Evolutionary conservation across 805 yeast species (phyloP), one percentile per base, ranked within the genome.

Genomic region (Myxozyma kluyveri): DNA sequence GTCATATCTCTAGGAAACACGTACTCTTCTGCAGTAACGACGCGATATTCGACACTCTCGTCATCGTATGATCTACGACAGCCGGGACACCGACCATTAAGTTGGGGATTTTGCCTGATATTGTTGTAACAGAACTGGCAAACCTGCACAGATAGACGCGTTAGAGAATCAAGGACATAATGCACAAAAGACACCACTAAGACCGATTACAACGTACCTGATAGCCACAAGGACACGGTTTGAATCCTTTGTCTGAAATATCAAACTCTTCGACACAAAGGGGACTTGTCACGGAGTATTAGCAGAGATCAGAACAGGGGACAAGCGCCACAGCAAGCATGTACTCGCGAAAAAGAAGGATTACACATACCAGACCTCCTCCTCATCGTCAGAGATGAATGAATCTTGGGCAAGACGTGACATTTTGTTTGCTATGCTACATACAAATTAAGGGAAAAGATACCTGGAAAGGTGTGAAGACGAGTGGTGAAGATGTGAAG

Each of bases 151-250:
- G 38, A 35, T 6, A 18, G 17, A 7, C 14, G n/a, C 6, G 22
- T 19, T 4, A 1, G 18, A 17, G 18, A 4, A 22, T 45, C 14
- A 42, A 21, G 22, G 9, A 22, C 38, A 2, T 32, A 6, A 27
- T 19, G 26, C 18, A n/a, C 14, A 9, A 10, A n/a, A 21, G 10
- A 4, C 17, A 42, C 21, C 33, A 35, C 19, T 3, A 12, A 19
- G 17, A 19, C 18, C 3, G 10, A 3, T 23, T 27, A 12, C 22
- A 26, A 26, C 54, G 4, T 38, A 55, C 59, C 37, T 56, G 61
- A 66, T 93, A 93, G 18, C 99, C 99, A 73, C 99, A 93, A 0
- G 98, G 98, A 75, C 99, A 93, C n/a, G 99, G 99, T 69, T 86
- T 88, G 76, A 93, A 93, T 72, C 89, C 88, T 66, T 86, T 88